Percentiles rank a stretch among this genome's conserved stretches.
phyloP scores from a whole-genome alignment of 495 filamentous ascomycete species.

The Cudoniella acicularis region DNA sequence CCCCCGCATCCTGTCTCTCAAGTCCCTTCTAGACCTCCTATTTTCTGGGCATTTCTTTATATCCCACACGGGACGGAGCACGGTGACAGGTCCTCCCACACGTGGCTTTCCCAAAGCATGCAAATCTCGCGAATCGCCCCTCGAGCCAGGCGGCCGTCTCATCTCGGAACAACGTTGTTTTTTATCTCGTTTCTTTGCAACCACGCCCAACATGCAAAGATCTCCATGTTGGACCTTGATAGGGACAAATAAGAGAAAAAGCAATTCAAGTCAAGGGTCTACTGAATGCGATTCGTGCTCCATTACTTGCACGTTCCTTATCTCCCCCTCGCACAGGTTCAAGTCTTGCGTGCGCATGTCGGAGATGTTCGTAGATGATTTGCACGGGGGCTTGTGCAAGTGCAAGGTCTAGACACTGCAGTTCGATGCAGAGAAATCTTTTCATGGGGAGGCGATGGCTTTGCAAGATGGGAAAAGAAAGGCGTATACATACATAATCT shows the following conservation, averaged over 20 bases:
- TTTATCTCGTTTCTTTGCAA: background rate
- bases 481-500: constrained; percentile 7
- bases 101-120: no score
- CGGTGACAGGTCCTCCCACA: no score
- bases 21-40: no score
- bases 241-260: background rate
- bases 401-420: background rate
- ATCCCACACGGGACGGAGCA: no score
- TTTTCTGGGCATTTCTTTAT: no score
- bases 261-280: no score
- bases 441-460: background rate
- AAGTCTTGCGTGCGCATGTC: background rate
- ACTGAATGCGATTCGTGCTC: background rate
- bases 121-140: no score
- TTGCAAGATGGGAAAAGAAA: constrained; percentile 3
- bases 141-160: background rate
- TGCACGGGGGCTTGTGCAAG: background rate
- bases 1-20: no score
- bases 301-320: constrained; percentile 16
- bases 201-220: background rate
- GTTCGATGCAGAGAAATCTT: constrained; percentile 1
- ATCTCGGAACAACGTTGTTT: background rate
- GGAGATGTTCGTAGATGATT: background rate
- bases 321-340: background rate
- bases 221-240: background rate